phyloP scores from a whole-genome alignment of 176 grass and related monocot species.

The Eleusine indica region DNA sequence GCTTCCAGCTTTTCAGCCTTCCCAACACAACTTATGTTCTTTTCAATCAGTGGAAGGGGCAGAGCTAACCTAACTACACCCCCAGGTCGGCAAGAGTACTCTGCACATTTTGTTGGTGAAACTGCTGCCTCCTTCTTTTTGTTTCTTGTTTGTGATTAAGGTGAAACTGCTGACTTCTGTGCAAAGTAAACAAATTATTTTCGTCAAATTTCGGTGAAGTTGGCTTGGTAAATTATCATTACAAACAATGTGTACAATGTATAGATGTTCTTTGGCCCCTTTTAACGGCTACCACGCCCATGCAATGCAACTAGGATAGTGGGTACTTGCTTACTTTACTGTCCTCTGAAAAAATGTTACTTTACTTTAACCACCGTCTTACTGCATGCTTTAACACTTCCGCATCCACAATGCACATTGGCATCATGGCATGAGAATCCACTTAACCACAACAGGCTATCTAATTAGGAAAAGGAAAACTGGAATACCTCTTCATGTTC shows the following conservation, averaged over 20 bases:
- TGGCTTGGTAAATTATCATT: neutral
- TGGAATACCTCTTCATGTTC: neutral
- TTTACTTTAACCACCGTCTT: slow-evolving; percentile 4
- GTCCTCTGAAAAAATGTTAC: slow-evolving; percentile 27
- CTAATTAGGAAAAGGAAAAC: neutral
- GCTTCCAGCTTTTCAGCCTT: slow-evolving; percentile 43
- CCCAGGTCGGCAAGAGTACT: neutral
- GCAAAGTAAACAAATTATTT: neutral
- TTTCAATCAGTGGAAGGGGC: slow-evolving; percentile 29
- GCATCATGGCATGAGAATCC: neutral
- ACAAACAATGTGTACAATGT: neutral
- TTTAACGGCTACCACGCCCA: slow-evolving; percentile 6
- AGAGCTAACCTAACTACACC: slow-evolving; percentile 33
- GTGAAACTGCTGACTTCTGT: neutral
- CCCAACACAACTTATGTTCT: slow-evolving; percentile 9
- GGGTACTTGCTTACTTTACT: slow-evolving; percentile 11
- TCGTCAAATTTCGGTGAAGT: neutral
- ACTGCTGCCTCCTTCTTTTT: neutral
- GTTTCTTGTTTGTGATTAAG: neutral
- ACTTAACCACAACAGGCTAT: neutral
- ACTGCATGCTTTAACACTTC: neutral
- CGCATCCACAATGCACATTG: neutral
- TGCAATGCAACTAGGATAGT: neutral
- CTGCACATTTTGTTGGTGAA: neutral
- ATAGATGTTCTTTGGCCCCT: neutral